Percentiles rank a stretch among this genome's conserved stretches.
phyloP scores from a whole-genome alignment of 106 monocot species.

The Phalaenopsis aphrodite region DNA sequence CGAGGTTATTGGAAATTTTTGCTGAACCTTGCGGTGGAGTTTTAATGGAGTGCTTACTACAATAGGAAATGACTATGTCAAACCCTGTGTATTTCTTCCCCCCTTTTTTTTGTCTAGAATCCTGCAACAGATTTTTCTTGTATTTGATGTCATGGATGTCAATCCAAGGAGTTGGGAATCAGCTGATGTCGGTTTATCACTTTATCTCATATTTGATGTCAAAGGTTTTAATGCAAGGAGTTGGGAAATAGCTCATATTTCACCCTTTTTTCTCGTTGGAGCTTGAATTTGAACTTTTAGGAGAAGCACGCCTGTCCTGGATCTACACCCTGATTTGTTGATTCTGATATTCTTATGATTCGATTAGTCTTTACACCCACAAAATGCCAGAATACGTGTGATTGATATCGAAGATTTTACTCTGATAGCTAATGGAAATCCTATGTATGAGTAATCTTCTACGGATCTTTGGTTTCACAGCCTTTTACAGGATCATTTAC shows the following conservation, averaged over 20 bases:
- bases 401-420: neutral
- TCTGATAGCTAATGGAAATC: neutral
- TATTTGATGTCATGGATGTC: neutral
- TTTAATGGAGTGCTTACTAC: neutral
- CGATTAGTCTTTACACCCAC: neutral
- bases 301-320: too few species aligned
- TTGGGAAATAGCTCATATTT: too few species aligned
- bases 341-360: neutral
- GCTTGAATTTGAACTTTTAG: too few species aligned
- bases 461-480: neutral
- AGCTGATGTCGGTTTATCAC: too few species aligned
- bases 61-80: neutral
- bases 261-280: too few species aligned
- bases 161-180: neutral
- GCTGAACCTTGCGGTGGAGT: neutral
- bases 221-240: too few species aligned
- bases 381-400: neutral
- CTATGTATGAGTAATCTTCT: neutral
- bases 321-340: neutral
- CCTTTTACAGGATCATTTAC: neutral
- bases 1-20: neutral
- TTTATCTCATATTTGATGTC: too few species aligned
- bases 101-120: neutral
- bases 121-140: neutral
- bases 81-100: neutral